These are phyloP conservation scores for Botrytis tulipae DNA, from an alignment of 2,329 filamentous ascomycete genomes.

Conservation along the genomic window DNA sequence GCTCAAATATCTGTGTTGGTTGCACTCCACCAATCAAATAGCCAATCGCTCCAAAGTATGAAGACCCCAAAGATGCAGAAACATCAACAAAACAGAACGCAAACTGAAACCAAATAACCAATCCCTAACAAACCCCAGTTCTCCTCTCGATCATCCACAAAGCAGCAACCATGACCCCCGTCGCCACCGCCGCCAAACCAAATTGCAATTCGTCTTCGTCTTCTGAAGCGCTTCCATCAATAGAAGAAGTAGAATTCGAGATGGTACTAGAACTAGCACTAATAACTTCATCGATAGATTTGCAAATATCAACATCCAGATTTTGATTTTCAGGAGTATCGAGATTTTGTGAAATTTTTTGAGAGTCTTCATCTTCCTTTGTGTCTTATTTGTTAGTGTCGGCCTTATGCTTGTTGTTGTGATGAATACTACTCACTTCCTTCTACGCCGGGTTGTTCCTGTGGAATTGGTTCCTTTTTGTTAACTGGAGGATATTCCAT, in stretches of 20 bases:
- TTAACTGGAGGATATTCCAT: too few relatives aligned
- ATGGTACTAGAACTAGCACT: not conserved
- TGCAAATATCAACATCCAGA: fast-evolving
- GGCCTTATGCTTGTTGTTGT: too few relatives aligned
- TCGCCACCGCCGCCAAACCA: not conserved
- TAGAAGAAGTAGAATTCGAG: not conserved
- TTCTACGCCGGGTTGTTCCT: not conserved
- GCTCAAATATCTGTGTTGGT: not conserved
- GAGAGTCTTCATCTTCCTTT: not conserved
- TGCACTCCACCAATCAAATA: not conserved
- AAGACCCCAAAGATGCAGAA: not conserved
- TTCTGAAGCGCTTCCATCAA: not conserved
- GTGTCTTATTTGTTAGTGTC: too few relatives aligned
- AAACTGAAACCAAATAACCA: not conserved
- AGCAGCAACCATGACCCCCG: not conserved
- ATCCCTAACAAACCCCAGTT: not conserved
- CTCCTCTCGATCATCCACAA: constrained; percentile 6
- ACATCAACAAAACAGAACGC: not conserved
- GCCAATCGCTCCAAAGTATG: not conserved
- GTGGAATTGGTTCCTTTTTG: not conserved
- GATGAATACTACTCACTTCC: not conserved
- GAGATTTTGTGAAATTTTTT: fast-evolving
- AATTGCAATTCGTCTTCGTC: not conserved
- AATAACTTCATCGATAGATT: fast-evolving
- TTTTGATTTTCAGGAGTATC: not conserved